Percentiles rank a stretch among this genome's conserved stretches.
phyloP scores from a whole-genome alignment of 2,329 filamentous ascomycete species.

The Cladosporium halotolerans region DNA sequence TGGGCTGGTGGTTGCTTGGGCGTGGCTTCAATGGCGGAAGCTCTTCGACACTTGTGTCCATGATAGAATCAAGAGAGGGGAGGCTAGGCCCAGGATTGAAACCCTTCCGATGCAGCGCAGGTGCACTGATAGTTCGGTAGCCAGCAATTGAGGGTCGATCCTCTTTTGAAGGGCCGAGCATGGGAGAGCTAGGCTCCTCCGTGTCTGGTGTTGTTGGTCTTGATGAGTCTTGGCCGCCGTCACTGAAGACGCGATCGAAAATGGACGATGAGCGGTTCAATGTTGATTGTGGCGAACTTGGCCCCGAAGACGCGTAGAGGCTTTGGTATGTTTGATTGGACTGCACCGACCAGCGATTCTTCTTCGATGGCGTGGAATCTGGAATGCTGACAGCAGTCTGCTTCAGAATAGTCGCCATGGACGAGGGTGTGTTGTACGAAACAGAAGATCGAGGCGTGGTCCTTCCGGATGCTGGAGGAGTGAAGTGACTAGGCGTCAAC shows the following conservation, averaged over 20 bases:
- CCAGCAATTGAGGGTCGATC: constrained; percentile 50
- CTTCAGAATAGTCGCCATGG: constrained; percentile 55
- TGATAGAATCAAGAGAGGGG: constrained; percentile 24
- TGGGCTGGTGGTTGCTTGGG: constrained; percentile 19
- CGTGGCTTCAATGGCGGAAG: constrained; percentile 19
- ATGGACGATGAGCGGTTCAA: constrained; percentile 62
- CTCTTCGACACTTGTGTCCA: constrained; percentile 28
- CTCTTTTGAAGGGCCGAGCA: constrained; percentile 55
- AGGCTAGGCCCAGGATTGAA: constrained; percentile 3
- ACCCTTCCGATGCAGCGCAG: constrained; percentile 14
- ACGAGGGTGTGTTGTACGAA: constrained; percentile 39
- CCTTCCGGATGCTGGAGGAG: constrained; percentile 33
- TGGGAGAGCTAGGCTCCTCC: constrained; percentile 50
- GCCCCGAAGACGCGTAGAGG: constrained; percentile 59
- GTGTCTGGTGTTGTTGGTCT: constrained; percentile 78
- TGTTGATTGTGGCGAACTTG: constrained; percentile 74
- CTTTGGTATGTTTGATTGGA: constrained; percentile 57
- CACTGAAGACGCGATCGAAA: constrained; percentile 66
- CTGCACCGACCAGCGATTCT: constrained; percentile 58
- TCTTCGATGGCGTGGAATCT: constrained; percentile 39
- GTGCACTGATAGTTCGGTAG: constrained; percentile 21
- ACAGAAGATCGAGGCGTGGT: constrained; percentile 35
- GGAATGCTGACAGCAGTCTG: constrained; percentile 55
- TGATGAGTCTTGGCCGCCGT: constrained; percentile 56
- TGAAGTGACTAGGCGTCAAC: constrained; percentile 49